These are phyloP conservation scores for Pichia phayaonensis DNA, from an alignment of 805 yeast species.

Conservation along the genomic window DNA sequence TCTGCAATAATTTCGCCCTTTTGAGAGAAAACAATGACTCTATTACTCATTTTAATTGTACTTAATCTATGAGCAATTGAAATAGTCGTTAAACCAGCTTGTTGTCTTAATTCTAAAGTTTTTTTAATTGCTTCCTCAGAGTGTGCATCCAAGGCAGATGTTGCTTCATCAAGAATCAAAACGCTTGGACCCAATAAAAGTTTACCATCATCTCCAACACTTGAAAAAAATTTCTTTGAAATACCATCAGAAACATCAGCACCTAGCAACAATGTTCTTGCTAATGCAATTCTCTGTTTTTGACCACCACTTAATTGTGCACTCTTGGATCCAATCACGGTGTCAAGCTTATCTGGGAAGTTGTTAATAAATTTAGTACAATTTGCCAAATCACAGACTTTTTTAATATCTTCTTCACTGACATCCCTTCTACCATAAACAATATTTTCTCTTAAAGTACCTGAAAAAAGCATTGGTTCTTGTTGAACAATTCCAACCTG, in stretches of 20 bases:
- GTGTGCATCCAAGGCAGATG: constrained; percentile 86
- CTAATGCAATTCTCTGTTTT: constrained; percentile 86
- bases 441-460: constrained; percentile 77
- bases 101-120: constrained; percentile 51
- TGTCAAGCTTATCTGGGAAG: constrained; percentile 78
- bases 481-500: constrained; percentile 88
- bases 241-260: constrained; percentile 14
- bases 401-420: constrained; percentile 48
- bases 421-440: constrained; percentile 65
- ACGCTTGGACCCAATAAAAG: constrained; percentile 52
- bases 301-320: constrained; percentile 93
- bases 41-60: constrained; percentile 75
- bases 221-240: constrained; percentile 8
- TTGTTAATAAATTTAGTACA: constrained; percentile 58
- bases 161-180: constrained; percentile 87
- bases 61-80: constrained; percentile 89
- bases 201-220: constrained; percentile 19
- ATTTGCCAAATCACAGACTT: constrained; percentile 65
- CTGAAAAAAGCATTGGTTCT: constrained; percentile 84
- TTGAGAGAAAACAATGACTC: constrained; percentile 66
- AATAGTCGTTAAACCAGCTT: constrained; percentile 61
- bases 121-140: constrained; percentile 80
- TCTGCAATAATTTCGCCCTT: constrained; percentile 69
- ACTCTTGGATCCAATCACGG: constrained; percentile 80
- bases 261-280: constrained; percentile 67